Evolutionary conservation across 192 early-diverging fungal genomes (phyloP).

Genomic region (Physocladia obscura): DNA sequence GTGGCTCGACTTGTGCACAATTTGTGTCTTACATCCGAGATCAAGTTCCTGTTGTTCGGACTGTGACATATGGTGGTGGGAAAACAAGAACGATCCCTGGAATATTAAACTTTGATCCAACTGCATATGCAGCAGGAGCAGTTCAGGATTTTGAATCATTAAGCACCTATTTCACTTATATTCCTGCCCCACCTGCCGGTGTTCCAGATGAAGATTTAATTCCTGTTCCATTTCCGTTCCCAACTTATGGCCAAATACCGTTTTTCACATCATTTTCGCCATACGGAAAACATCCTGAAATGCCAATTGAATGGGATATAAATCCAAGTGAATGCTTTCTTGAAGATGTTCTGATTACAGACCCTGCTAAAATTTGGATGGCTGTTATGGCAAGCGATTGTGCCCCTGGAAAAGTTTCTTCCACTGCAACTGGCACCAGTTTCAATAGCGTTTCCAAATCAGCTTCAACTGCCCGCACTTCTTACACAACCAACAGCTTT

Average conservation of each 20-base stretch:
- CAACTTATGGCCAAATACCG: background rate
- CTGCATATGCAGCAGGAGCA: conserved; percentile 6
- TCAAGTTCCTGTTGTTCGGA: background rate
- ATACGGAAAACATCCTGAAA: background rate
- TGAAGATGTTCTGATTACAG: background rate
- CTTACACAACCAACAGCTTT: no score
- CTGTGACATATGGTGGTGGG: conserved; percentile 17
- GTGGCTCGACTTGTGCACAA: conserved; percentile 14
- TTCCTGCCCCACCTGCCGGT: background rate
- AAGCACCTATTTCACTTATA: background rate
- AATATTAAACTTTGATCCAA: conserved; percentile 6
- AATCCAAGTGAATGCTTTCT: conserved; percentile 11
- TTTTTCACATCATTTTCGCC: background rate
- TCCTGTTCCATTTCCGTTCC: background rate
- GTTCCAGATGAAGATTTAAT: background rate
- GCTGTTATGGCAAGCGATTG: background rate
- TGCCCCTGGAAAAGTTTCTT: no score
- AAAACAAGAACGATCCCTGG: background rate
- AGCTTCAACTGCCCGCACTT: no score
- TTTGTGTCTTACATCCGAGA: background rate
- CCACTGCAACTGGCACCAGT: no score
- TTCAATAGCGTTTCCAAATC: no score
- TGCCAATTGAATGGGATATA: conserved; percentile 15
- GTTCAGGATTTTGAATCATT: background rate
- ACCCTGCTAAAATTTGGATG: conserved; percentile 19